Evolutionary conservation across 1,284 basidiomycete genomes (phyloP).

Genomic region (Entoloma clypeatum): DNA sequence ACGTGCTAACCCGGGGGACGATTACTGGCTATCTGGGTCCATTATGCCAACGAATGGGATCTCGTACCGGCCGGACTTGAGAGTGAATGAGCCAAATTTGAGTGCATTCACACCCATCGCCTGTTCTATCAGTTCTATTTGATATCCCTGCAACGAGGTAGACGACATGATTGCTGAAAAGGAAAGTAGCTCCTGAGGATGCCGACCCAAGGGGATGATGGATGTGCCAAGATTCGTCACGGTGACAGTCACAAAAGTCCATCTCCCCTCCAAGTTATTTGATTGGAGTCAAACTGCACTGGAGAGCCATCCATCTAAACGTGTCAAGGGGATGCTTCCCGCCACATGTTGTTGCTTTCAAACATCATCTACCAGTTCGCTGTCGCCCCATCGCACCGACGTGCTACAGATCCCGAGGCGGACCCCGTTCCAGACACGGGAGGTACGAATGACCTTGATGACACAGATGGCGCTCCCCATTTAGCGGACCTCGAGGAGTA

Average conservation of each 20-base stretch:
- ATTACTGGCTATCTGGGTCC: constrained; percentile 6
- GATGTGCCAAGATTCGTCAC: no score
- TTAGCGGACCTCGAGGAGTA: constrained; percentile 5
- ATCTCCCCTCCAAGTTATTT: no score
- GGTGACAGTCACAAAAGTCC: no score
- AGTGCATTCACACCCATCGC: constrained; percentile 63
- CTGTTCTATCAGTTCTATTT: constrained; percentile 41
- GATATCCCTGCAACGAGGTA: constrained; percentile 22
- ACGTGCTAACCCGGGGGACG: constrained; percentile 47
- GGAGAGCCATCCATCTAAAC: no score
- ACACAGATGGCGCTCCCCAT: not conserved
- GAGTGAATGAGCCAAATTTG: constrained; percentile 86
- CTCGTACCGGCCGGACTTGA: constrained; percentile 91
- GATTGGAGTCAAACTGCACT: no score
- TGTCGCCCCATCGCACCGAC: constrained; percentile 7
- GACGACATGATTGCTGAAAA: constrained; percentile 12
- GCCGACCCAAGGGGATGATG: no score
- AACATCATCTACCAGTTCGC: constrained; percentile 15
- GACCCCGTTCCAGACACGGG: not conserved
- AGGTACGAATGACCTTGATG: not conserved
- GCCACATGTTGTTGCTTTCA: constrained; percentile 7
- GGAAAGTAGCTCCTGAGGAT: no score
- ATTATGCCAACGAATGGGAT: constrained; percentile 1
- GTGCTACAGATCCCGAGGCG: constrained; percentile 15
- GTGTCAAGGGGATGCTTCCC: no score